These are phyloP conservation scores for Xylaria scruposa DNA, from an alignment of 495 filamentous ascomycete species.

Conservation along the genomic window DNA sequence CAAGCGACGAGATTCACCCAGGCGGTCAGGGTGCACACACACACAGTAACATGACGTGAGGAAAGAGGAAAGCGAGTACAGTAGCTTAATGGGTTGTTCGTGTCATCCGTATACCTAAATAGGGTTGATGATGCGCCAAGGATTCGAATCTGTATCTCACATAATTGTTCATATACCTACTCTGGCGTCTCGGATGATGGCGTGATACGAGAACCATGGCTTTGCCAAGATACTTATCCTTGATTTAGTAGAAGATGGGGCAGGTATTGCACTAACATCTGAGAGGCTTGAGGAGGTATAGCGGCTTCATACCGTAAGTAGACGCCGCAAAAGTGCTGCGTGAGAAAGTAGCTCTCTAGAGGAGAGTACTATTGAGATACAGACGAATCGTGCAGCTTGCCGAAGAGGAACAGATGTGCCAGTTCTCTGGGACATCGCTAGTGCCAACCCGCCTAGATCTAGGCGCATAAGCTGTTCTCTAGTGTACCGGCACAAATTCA, in stretches of 20 bases:
- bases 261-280: no score
- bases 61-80: neutral
- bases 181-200: no score
- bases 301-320: neutral
- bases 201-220: no score
- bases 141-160: neutral
- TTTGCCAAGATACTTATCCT: no score
- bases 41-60: neutral
- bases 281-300: no score
- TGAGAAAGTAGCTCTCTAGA: neutral
- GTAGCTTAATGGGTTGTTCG: neutral
- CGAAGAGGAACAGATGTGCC: neutral
- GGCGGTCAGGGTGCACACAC: neutral
- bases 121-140: neutral
- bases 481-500: neutral
- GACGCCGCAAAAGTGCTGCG: neutral
- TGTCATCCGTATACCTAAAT: neutral
- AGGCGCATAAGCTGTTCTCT: neutral
- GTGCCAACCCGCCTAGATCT: neutral
- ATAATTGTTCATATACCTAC: neutral
- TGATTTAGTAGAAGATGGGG: no score
- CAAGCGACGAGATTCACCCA: neutral
- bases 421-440: neutral
- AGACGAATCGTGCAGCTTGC: neutral
- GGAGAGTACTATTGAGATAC: neutral